A percentile compares a stretch with the other conserved stretches of the same genome.
These are phyloP conservation scores for Penicillium tannophilum DNA, from an alignment of 495 filamentous ascomycete genomes.

Conservation along the genomic window DNA sequence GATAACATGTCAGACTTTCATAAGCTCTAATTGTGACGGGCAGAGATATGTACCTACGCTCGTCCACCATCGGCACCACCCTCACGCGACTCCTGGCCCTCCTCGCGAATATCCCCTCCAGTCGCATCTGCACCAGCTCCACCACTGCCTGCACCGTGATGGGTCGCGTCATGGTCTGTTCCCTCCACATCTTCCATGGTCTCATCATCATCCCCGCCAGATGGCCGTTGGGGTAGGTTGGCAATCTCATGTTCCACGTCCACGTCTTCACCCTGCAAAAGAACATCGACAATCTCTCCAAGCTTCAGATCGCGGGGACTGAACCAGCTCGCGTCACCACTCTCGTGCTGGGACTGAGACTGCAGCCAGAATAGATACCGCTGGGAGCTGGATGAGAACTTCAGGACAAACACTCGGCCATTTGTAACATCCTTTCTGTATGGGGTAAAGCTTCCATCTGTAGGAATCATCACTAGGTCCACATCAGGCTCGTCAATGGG, in stretches of 20 bases:
- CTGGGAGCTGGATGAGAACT: constrained; percentile 90
- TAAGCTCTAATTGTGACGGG: constrained; percentile 10
- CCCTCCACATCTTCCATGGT: constrained; percentile 84
- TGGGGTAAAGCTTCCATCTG: constrained; percentile 80
- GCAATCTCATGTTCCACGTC: constrained; percentile 78
- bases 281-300: constrained; percentile 77
- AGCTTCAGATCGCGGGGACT: constrained; percentile 78
- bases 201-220: constrained; percentile 67
- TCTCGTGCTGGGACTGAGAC: constrained; percentile 75
- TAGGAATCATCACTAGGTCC: constrained; percentile 88
- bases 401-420: constrained; percentile 89
- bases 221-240: constrained; percentile 53
- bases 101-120: constrained; percentile 85
- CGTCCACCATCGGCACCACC: constrained; percentile 94
- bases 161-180: constrained; percentile 54
- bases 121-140: constrained; percentile 85
- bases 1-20: constrained; percentile 10
- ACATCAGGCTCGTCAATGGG: constrained; percentile 69
- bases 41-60: constrained; percentile 87
- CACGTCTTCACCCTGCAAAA: constrained; percentile 89
- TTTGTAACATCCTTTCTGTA: constrained; percentile 76
- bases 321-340: constrained; percentile 74
- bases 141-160: constrained; percentile 64
- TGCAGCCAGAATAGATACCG: constrained; percentile 97
- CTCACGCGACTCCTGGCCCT: constrained; percentile 83